A percentile compares a stretch with the other conserved stretches of the same genome.
phyloP scores from a whole-genome alignment of 2,329 filamentous ascomycete species.

The Bipolaris victoriae region DNA sequence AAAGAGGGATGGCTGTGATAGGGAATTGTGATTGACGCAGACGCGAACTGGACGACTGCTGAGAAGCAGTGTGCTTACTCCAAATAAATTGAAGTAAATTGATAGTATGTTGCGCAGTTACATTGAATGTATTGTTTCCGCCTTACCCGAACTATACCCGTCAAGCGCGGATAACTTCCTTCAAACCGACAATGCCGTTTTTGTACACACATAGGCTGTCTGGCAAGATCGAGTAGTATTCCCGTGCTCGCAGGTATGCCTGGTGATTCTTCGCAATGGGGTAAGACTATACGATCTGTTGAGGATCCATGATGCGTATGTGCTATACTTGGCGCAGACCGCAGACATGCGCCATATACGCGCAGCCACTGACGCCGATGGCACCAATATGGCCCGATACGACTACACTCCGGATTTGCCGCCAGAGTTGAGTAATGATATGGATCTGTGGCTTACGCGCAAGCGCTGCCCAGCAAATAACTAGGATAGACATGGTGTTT shows the following conservation, averaged over 20 bases:
- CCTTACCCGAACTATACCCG: not conserved
- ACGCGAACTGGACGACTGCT: no score
- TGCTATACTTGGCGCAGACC: conserved; percentile 5
- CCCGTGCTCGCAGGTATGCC: conserved; percentile 3
- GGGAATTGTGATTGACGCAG: not conserved
- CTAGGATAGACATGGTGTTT: not conserved
- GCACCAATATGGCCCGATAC: not conserved
- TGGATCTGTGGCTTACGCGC: not conserved
- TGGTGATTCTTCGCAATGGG: not conserved
- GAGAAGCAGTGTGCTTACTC: not conserved
- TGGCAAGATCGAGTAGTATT: not conserved
- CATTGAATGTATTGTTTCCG: not conserved
- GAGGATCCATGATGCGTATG: not conserved
- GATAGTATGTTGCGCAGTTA: not conserved
- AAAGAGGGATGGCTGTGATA: not conserved
- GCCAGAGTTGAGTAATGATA: not conserved
- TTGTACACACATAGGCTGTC: not conserved
- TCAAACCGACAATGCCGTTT: not conserved
- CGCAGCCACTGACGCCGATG: conserved; percentile 2
- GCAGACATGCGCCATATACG: conserved; percentile 5
- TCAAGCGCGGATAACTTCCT: not conserved
- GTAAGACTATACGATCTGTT: not conserved
- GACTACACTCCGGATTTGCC: not conserved
- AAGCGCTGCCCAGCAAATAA: not conserved
- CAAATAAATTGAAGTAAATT: not conserved